Conservation (phyloP, 2,329 filamentous ascomycete genomes). For the Colletotrichum tanaceti region DNA sequence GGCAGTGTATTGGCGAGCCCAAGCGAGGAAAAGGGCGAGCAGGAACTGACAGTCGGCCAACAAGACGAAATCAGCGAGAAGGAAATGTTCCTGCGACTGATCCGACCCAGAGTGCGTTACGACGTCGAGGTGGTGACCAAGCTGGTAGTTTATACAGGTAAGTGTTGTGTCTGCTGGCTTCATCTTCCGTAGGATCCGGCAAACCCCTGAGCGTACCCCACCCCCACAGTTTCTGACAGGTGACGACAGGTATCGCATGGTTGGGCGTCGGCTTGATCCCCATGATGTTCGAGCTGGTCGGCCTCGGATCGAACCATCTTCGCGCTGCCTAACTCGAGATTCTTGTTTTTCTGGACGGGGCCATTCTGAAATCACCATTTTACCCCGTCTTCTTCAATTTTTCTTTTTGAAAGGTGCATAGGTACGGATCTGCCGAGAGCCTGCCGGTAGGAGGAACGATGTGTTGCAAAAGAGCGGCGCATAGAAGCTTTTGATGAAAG, state of each 20-base stretch:
- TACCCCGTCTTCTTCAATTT: constrained; percentile 2
- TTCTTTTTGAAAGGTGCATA: constrained; percentile 29
- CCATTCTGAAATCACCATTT: not conserved
- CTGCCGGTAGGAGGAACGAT: not conserved
- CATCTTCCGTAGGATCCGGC: constrained; percentile 35
- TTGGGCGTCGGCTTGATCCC: constrained; percentile 82
- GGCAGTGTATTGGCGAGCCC: constrained; percentile 60
- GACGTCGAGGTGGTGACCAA: constrained; percentile 99
- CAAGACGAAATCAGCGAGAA: constrained; percentile 71
- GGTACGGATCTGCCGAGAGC: constrained; percentile 5
- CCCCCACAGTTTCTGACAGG: constrained; percentile 31
- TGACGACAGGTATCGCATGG: constrained; percentile 78
- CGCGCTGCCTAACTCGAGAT: constrained; percentile 33
- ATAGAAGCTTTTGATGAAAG: constrained; percentile 33
- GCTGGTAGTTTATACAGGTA: constrained; percentile 92
- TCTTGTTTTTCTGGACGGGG: not conserved
- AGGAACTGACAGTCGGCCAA: constrained; percentile 53
- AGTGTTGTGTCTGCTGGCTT: constrained; percentile 45
- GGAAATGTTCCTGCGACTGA: constrained; percentile 86
- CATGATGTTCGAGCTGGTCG: constrained; percentile 74
- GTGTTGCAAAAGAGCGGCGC: constrained; percentile 13
- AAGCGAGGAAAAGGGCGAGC: constrained; percentile 48
- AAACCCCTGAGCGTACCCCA: constrained; percentile 11
- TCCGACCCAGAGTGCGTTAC: constrained; percentile 90
- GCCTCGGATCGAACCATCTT: constrained; percentile 59